phyloP scores from a whole-genome alignment of 75 land plant species.

The Selaginella tamariscina region DNA sequence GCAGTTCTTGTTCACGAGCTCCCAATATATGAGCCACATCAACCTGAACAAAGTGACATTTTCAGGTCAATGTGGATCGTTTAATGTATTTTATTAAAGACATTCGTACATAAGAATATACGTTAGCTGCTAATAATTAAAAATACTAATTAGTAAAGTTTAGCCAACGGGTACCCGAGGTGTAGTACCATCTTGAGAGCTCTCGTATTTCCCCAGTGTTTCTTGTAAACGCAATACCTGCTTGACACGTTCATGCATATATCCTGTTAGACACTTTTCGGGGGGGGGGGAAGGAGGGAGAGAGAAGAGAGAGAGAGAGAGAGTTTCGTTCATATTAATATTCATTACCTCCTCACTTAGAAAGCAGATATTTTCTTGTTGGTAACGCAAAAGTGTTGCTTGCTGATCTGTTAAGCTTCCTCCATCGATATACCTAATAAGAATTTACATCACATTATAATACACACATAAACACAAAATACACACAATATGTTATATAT shows the following conservation, averaged over 20 bases:
- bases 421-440: slow-evolving; percentile 55
- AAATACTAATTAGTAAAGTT: slow-evolving; percentile 10
- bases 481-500: neutral
- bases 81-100: neutral
- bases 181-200: slow-evolving; percentile 59
- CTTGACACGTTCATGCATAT: neutral
- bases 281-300: neutral
- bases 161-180: slow-evolving; percentile 48
- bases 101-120: neutral
- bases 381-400: slow-evolving; percentile 79
- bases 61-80: slow-evolving; percentile 13
- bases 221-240: slow-evolving; percentile 88
- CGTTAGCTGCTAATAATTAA: neutral
- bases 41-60: slow-evolving; percentile 36
- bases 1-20: slow-evolving; percentile 89
- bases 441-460: neutral
- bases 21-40: slow-evolving; percentile 87
- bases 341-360: slow-evolving; percentile 76
- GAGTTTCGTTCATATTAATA: neutral
- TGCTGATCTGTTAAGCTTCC: slow-evolving; percentile 84
- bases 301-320: neutral
- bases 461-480: neutral
- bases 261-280: neutral
- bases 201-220: slow-evolving; percentile 72
- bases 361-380: slow-evolving; percentile 74